These are phyloP conservation scores for Capsicum baccatum DNA, from an alignment of 257 asterid species.

Conservation along the genomic window DNA sequence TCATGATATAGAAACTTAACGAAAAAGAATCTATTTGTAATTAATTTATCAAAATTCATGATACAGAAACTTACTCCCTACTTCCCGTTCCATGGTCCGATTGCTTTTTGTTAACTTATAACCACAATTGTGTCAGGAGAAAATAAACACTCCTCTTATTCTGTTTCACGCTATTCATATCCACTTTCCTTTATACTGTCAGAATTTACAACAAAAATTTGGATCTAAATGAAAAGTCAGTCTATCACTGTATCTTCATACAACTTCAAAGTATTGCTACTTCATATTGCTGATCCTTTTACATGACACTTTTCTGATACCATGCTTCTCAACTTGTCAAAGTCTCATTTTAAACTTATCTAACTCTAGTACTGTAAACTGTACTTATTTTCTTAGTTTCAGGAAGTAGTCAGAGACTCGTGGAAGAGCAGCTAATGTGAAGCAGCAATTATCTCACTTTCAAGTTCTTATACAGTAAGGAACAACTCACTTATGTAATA, in stretches of 20 bases:
- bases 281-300: background rate
- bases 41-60: background rate
- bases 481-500: background rate
- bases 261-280: background rate
- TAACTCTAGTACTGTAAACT: background rate
- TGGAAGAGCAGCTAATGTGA: background rate
- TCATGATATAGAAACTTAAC: background rate
- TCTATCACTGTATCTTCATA: background rate
- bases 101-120: background rate
- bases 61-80: background rate
- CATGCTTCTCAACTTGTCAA: background rate
- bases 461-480: background rate
- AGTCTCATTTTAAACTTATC: background rate
- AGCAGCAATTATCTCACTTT: background rate
- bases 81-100: background rate
- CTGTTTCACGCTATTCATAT: background rate
- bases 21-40: background rate
- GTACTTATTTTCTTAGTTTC: background rate
- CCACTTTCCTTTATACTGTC: background rate
- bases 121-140: background rate
- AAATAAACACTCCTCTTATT: background rate
- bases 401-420: background rate
- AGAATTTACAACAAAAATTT: background rate
- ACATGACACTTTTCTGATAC: background rate
- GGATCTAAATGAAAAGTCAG: slow-evolving; percentile 10